Evolutionary conservation across 1,284 basidiomycete species (phyloP).

Genomic region (Cryptococcus sp.): DNA sequence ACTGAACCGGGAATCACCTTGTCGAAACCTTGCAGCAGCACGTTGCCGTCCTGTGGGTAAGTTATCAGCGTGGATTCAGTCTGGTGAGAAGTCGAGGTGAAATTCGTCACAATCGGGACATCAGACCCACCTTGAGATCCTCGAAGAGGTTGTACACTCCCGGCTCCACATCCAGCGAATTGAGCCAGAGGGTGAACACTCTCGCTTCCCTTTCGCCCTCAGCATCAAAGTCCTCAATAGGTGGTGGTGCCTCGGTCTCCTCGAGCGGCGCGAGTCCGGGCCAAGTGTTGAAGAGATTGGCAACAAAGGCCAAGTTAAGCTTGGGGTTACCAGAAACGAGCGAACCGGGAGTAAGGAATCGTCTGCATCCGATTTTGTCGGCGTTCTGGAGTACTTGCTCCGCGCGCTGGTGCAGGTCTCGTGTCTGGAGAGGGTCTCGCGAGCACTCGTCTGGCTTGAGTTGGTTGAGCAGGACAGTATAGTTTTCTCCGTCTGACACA

Average conservation of each 20-base stretch:
- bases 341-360: slow-evolving; percentile 90
- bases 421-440: slow-evolving; percentile 84
- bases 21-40: slow-evolving; percentile 95
- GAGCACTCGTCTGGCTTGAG: slow-evolving; percentile 92
- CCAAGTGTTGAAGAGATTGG: slow-evolving; percentile 97
- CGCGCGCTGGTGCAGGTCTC: slow-evolving; percentile 77
- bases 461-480: slow-evolving; percentile 92
- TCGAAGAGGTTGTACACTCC: slow-evolving; percentile 96
- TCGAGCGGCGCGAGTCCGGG: slow-evolving; percentile 91
- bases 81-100: slow-evolving; percentile 6
- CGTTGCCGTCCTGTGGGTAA: slow-evolving; percentile 64
- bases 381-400: slow-evolving; percentile 93
- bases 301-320: slow-evolving; percentile 96
- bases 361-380: slow-evolving; percentile 88
- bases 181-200: slow-evolving; percentile 97
- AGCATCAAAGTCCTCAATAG: slow-evolving; percentile 95
- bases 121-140: slow-evolving; percentile 69
- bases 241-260: slow-evolving; percentile 71
- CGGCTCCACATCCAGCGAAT: slow-evolving; percentile 93
- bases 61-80: slow-evolving; percentile 8
- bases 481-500: slow-evolving; percentile 94
- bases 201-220: slow-evolving; percentile 97
- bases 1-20: slow-evolving; percentile 91
- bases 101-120: not conserved
- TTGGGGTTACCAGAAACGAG: slow-evolving; percentile 95